Base-by-base conservation (phyloP, 371 early-diverging fungal genomes). In the Blakeslea trispora region DNA sequence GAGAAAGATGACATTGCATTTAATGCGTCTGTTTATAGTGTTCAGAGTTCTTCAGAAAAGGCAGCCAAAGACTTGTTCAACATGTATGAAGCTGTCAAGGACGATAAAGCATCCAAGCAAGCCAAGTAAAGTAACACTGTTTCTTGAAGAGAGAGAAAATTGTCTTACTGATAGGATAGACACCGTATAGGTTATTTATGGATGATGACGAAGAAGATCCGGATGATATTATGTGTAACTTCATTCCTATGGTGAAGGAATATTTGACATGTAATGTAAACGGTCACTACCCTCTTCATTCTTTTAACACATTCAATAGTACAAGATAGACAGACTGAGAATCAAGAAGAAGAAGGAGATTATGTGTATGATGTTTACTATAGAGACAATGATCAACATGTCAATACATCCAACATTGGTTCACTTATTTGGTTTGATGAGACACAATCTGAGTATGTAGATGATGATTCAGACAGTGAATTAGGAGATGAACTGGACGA, bases 191-290 rank as follows among this genome's bases (percentile, higher is more conserved):
- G 43, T 41, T 76, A 37, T 44, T 66, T 55, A 15, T 78, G 22
- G 61, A 66, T 66, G 71, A 82, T 41, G 71, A 63, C 48, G 40
- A 55, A 15, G 74, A 75, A 10, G 73, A 73, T 49, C 62, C 69
- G 0, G 81, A 84, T 45, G 85, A 85, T 24, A 85, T 86, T 23
- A 82, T 84, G 81, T 85, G 84, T 53, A 86, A 88, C 48, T 79
- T 89, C 53, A 75, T 88, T 49, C 87, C 90, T 0, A 85, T 91
- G 85, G 87, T 91, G 5, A 81, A 84, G 42, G 87, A 88, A 55
- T 84, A 86, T 48, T 61, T 91, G 48, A 73, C 86, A 28, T 66
- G 84, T 84, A 72, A 63, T n/a, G n/a, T n/a, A n/a, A n/a, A n/a
- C n/a, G n/a, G n/a, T 77, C 11, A 11, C 17, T 23, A 11, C 15